Evolutionary conservation across 352 stramenopile genomes (phyloP).

Genomic region (Phytophthora hibernalis): DNA sequence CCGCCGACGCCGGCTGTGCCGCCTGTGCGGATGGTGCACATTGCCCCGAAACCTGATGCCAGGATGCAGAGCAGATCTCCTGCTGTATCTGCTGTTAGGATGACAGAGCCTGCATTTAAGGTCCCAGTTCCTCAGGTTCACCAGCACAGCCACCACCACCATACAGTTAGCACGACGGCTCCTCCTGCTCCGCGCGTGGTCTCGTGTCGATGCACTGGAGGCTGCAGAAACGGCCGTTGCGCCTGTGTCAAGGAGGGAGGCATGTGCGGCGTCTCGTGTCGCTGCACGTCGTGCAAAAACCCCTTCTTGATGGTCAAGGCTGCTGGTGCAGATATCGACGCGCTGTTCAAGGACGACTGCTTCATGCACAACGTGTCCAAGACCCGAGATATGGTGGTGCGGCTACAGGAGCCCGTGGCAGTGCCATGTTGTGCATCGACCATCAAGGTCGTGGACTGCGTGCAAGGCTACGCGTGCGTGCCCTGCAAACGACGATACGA

Average conservation of each 20-base stretch:
- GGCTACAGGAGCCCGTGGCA: constrained; percentile 69
- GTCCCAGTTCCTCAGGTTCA: constrained; percentile 4
- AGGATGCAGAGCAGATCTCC: constrained; percentile 25
- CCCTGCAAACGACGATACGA: constrained; percentile 64
- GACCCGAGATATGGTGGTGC: constrained; percentile 83
- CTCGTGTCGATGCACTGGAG: constrained; percentile 82
- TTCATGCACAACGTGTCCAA: constrained; percentile 92
- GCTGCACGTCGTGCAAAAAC: constrained; percentile 90
- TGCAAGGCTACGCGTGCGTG: constrained; percentile 72
- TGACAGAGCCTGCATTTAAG: constrained; percentile 24
- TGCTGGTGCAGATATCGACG: constrained; percentile 77
- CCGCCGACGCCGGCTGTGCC: constrained; percentile 36
- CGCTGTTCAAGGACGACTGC: constrained; percentile 75
- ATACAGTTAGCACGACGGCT: constrained; percentile 19
- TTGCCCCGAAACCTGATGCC: constrained; percentile 73
- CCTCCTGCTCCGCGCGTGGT: constrained; percentile 51
- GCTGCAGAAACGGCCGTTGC: constrained; percentile 82
- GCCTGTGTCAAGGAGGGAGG: constrained; percentile 85
- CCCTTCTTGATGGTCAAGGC: constrained; percentile 85
- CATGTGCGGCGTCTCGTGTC: constrained; percentile 78
- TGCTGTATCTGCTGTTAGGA: constrained; percentile 12
- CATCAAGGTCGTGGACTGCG: constrained; percentile 79
- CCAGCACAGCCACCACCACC: constrained; percentile 22
- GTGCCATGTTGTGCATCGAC: constrained; percentile 67
- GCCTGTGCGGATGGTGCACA: constrained; percentile 69